Percentiles rank a stretch among this genome's conserved stretches.
These are phyloP conservation scores for Plantago elongata DNA, from an alignment of 257 asterid genomes.

Conservation along the genomic window DNA sequence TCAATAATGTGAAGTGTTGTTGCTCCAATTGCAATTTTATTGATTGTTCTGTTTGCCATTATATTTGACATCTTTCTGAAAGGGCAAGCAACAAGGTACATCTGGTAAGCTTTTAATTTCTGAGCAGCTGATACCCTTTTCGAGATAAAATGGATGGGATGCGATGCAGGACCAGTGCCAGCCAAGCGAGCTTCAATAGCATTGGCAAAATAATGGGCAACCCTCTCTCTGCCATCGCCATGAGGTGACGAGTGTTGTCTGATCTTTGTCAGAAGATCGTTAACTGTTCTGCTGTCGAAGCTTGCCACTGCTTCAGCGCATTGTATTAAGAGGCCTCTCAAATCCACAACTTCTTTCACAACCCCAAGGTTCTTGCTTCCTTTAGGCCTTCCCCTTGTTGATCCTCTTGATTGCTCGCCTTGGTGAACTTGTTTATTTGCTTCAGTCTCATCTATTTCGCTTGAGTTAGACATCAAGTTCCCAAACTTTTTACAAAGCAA, in stretches of 20 bases:
- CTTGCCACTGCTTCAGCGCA: slow-evolving; percentile 85
- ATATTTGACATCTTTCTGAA: slow-evolving; percentile 39
- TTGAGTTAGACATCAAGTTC: neutral
- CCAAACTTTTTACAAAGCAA: neutral
- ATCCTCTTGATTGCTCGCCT: neutral
- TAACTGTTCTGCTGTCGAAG: slow-evolving; percentile 57
- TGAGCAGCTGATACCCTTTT: slow-evolving; percentile 37
- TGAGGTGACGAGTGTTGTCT: slow-evolving; percentile 44
- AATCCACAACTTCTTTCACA: slow-evolving; percentile 48
- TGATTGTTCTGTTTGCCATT: slow-evolving; percentile 37
- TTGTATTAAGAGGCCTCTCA: slow-evolving; percentile 59
- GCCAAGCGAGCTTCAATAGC: slow-evolving; percentile 54
- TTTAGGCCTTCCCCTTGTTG: slow-evolving; percentile 5
- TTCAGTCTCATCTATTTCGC: neutral
- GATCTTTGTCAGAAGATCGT: slow-evolving; percentile 59
- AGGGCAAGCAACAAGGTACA: slow-evolving; percentile 38
- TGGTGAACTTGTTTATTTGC: neutral
- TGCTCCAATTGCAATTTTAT: slow-evolving; percentile 30
- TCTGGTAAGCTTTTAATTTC: slow-evolving; percentile 42
- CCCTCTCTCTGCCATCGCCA: slow-evolving; percentile 50
- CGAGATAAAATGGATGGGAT: slow-evolving; percentile 16
- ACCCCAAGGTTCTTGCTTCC: slow-evolving; percentile 32
- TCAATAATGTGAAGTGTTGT: slow-evolving; percentile 43
- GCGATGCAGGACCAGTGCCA: slow-evolving; percentile 31
- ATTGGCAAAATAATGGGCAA: slow-evolving; percentile 41